phyloP scores from a whole-genome alignment of 139 green algal species.

The Closterium sp. region DNA sequence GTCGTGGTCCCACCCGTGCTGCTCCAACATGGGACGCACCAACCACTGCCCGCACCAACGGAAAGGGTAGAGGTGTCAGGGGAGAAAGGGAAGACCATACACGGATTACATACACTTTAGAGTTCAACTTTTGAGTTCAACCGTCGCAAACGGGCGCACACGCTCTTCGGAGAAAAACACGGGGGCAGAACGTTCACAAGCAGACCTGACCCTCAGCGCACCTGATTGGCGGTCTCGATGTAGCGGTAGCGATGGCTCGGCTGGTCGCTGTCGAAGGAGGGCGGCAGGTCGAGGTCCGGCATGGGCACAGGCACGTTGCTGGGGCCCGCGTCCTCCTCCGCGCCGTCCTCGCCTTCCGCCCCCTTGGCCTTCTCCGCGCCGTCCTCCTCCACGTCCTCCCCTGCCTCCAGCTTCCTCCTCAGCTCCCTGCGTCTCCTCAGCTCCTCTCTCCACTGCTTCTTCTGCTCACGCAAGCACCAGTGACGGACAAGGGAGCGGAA shows the following conservation, averaged over 20 bases:
- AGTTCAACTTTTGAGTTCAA: too few relatives aligned
- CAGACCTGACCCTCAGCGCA: neutral
- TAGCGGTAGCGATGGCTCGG: constrained; percentile 68
- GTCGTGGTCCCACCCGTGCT: constrained; percentile 72
- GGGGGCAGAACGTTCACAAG: too few relatives aligned
- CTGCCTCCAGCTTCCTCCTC: constrained; percentile 48
- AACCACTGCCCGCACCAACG: constrained; percentile 53
- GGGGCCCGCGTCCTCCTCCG: constrained; percentile 51
- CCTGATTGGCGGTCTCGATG: constrained; percentile 59
- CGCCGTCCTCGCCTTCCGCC: constrained; percentile 59
- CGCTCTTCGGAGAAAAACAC: too few relatives aligned
- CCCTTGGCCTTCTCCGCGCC: constrained; percentile 28
- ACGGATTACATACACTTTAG: too few relatives aligned
- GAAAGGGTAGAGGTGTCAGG: too few relatives aligned
- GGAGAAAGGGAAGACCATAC: neutral
- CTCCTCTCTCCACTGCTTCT: constrained; percentile 49
- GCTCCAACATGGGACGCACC: constrained; percentile 64
- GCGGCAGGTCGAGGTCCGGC: constrained; percentile 67
- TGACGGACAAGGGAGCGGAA: neutral
- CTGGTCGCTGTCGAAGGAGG: constrained; percentile 72
- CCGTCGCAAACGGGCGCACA: too few relatives aligned
- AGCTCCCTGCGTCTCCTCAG: constrained; percentile 55
- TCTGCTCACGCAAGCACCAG: neutral
- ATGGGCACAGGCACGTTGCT: constrained; percentile 62
- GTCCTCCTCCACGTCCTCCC: constrained; percentile 24